Base-by-base conservation (phyloP, 805 yeast genomes). In the Teunomyces stri region DNA sequence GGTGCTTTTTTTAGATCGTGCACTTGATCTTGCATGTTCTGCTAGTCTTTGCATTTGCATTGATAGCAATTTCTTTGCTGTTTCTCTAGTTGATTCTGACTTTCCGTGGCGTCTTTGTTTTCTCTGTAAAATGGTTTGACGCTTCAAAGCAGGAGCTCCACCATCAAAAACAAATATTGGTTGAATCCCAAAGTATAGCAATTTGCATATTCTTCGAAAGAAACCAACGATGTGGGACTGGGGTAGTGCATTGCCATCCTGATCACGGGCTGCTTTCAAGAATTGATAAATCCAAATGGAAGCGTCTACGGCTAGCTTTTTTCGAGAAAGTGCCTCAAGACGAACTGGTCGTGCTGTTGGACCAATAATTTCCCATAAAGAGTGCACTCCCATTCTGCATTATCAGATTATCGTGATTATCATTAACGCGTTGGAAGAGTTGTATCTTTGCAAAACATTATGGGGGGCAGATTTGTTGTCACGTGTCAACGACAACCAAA, bases 221-320 rank as follows among this genome's bases (percentile, higher is more conserved):
- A 94, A 94, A 6, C 99, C 99, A n/a, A 90, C 87, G 15, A 94
- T 81, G 63, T 94, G 99, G 0, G 97, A 85, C 51, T 83, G 87
- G 27, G 78, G 75, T 50, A 91, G 64, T 0, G 88, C 79, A 49
- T 85, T 80, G 6, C 98, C 99, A 27, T 86, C 85, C 34, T 80
- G 69, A 62, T 90, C 96, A 55, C 98, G 77, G 18, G 94, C 95
- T 0, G 98, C 98, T 63, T 92, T 94, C 53, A 94, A 72, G 60
- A 94, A 94, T 64, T 94, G 99, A 62, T 94, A 94, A 46, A 94
- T 87, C 99, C 99, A 94, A 53, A 94, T 94, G 2, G 98, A 92
- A 0, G 99, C 99, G 73, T 94, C 99, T 6, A 94, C 92, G 0
- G 99, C 99, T 57, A 94, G 71, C 45, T 78, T 74, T 61, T 85